These are phyloP conservation scores for Globisporangium abappressorium DNA, from an alignment of 352 stramenopile genomes.

Conservation along the genomic window DNA sequence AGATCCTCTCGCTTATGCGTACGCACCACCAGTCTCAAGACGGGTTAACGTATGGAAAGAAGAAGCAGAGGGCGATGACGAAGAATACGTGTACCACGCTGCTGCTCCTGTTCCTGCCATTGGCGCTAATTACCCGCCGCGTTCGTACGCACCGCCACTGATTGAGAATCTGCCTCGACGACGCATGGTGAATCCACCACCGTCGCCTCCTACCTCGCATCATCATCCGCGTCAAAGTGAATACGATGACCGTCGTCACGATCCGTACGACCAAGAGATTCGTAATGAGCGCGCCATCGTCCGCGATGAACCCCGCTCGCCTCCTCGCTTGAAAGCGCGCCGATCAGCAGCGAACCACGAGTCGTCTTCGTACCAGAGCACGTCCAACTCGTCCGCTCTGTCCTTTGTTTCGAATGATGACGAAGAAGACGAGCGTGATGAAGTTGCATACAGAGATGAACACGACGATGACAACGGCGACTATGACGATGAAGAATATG, in stretches of 20 bases:
- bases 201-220: neutral
- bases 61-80: neutral
- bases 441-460: neutral
- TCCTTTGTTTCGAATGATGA: constrained; percentile 2
- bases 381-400: constrained; percentile 11
- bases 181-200: neutral
- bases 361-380: constrained; percentile 12
- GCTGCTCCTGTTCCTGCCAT: neutral
- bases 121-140: neutral
- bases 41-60: neutral
- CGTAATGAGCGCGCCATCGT: neutral
- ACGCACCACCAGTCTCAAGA: neutral
- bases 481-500: neutral
- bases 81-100: neutral
- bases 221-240: neutral
- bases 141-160: neutral
- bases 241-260: neutral
- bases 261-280: neutral
- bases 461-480: neutral
- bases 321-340: neutral
- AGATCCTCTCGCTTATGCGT: neutral
- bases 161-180: constrained; percentile 1
- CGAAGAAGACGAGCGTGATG: neutral
- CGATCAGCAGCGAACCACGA: neutral
- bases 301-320: neutral